Percentiles rank a stretch among this genome's conserved stretches.
phyloP scores from a whole-genome alignment of 2,329 filamentous ascomycete genomes.

The Arthrobotrys iridis region DNA sequence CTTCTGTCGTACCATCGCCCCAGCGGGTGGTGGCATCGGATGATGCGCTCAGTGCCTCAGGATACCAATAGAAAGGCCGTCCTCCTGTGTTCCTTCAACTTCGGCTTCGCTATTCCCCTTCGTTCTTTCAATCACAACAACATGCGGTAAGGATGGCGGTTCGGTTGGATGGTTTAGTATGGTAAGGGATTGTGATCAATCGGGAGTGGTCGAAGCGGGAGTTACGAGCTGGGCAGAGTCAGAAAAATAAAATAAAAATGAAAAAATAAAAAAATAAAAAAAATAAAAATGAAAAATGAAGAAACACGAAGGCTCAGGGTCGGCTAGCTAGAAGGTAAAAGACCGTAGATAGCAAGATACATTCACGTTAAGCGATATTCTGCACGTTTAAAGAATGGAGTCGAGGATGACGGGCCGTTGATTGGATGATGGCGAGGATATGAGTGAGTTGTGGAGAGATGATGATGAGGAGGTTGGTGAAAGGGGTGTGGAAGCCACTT shows the following conservation, averaged over 20 bases:
- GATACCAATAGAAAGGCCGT: neutral
- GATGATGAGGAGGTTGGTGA: slow-evolving; percentile 9
- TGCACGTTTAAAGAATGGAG: neutral
- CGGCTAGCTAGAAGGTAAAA: neutral
- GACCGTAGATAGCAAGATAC: neutral
- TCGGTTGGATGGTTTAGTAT: neutral
- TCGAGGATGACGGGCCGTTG: neutral
- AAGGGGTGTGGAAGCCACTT: slow-evolving; percentile 4
- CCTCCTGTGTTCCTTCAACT: neutral
- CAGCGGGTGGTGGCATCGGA: slow-evolving; percentile 45
- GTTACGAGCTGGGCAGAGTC: neutral
- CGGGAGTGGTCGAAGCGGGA: slow-evolving; percentile 15
- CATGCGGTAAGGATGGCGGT: neutral
- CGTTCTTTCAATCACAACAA: neutral
- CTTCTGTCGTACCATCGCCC: slow-evolving; percentile 21
- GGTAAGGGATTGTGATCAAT: neutral
- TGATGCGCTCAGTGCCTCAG: neutral
- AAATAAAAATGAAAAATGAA: slow-evolving; percentile 6
- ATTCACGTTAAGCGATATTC: neutral
- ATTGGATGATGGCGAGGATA: slow-evolving; percentile 4
- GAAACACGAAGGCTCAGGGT: neutral
- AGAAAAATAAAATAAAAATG: neutral
- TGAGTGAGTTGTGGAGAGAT: too few species aligned
- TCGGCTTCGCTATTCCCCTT: slow-evolving; percentile 1
- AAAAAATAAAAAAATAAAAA: neutral